These are phyloP conservation scores for Galium porrigens DNA, from an alignment of 305 asterid genomes.

Conservation along the genomic window DNA sequence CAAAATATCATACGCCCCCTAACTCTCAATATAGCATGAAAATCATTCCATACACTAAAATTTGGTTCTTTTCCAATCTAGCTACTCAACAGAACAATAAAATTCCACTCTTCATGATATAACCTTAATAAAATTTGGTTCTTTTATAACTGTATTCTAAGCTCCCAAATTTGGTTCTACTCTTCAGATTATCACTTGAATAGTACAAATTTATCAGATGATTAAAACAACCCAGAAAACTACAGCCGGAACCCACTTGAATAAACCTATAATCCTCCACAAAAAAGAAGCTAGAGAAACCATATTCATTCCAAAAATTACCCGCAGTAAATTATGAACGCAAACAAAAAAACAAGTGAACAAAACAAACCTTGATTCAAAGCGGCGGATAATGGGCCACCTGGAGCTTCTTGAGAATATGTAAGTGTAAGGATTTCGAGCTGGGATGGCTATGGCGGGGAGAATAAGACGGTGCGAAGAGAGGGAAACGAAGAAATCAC, in stretches of 20 bases:
- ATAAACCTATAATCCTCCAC: not conserved
- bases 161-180: not conserved
- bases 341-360: not conserved
- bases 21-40: not conserved
- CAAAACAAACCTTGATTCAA: not conserved
- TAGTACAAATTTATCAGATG: not conserved
- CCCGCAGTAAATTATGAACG: not conserved
- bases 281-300: not conserved
- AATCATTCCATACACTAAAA: not conserved
- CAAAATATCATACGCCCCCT: not conserved
- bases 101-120: not conserved
- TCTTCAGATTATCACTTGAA: not conserved
- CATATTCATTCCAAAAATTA: not conserved
- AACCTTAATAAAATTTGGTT: not conserved
- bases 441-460: conserved; percentile 1
- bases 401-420: not conserved
- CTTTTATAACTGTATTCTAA: not conserved
- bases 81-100: not conserved
- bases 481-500: not conserved
- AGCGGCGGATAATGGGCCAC: not conserved
- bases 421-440: not conserved
- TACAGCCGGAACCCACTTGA: not conserved
- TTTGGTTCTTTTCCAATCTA: not conserved
- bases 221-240: not conserved
- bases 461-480: not conserved